These are phyloP conservation scores for Cladophialophora immunda DNA, from an alignment of 2,329 filamentous ascomycete genomes.

Conservation along the genomic window DNA sequence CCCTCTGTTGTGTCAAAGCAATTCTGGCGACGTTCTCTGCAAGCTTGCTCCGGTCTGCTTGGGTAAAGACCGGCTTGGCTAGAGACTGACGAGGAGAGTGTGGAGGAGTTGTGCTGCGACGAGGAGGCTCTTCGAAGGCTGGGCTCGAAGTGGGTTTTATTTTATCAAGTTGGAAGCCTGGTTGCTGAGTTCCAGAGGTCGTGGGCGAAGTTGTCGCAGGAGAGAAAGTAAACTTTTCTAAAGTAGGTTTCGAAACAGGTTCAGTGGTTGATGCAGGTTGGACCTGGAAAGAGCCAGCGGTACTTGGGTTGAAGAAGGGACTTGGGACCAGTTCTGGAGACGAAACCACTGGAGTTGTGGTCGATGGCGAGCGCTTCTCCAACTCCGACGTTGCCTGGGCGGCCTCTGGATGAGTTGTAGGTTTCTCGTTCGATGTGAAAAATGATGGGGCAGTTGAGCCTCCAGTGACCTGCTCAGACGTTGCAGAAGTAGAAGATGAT, in stretches of 20 bases:
- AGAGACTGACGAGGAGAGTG: conserved; percentile 19
- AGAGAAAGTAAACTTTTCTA: neutral
- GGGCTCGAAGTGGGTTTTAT: conserved; percentile 1
- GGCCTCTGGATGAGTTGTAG: neutral
- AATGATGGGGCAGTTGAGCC: neutral
- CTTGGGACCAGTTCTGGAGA: neutral
- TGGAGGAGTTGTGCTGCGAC: conserved; percentile 27
- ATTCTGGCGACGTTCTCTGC: conserved; percentile 28
- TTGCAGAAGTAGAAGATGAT: neutral
- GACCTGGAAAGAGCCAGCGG: neutral
- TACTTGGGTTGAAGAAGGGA: conserved; percentile 9
- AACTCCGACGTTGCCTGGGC: neutral
- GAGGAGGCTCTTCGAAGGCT: conserved; percentile 14
- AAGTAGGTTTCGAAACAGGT: conserved; percentile 13
- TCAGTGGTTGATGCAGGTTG: conserved; percentile 8
- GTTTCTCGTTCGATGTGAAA: neutral
- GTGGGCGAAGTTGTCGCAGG: neutral
- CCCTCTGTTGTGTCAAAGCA: conserved; percentile 31
- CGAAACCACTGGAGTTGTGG: conserved; percentile 7
- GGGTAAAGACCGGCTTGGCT: conserved; percentile 17
- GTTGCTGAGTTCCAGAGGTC: neutral
- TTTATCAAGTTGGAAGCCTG: neutral
- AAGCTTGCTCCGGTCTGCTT: conserved; percentile 25
- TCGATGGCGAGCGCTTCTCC: neutral
- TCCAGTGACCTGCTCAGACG: neutral